Conservation (phyloP, 768 basidiomycete genomes). For the Pisolithus tinctorius region DNA sequence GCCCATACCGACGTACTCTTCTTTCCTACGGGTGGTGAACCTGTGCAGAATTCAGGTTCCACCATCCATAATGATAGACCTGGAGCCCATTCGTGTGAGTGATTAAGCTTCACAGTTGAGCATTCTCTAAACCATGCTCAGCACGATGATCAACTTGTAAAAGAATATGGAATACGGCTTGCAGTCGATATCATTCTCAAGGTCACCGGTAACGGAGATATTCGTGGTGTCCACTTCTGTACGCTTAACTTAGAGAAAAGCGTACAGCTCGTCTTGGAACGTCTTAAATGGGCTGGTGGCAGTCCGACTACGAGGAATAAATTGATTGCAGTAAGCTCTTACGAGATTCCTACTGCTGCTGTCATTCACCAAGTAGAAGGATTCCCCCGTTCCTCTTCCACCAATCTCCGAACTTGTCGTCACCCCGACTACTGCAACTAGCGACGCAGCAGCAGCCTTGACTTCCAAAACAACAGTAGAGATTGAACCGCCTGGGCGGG, state of each 20-base stretch:
- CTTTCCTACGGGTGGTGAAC: conserved; percentile 87
- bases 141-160: conserved; percentile 92
- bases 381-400: conserved; percentile 29
- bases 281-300: conserved; percentile 61
- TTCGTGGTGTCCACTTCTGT: conserved; percentile 86
- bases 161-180: conserved; percentile 87
- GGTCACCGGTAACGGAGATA: conserved; percentile 46
- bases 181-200: conserved; percentile 73
- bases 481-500: conserved; percentile 51
- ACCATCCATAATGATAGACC: conserved; percentile 48
- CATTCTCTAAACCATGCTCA: conserved; percentile 22
- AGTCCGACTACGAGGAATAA: conserved; percentile 45
- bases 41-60: conserved; percentile 82
- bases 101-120: background rate
- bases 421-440: conserved; percentile 59
- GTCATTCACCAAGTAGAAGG: conserved; percentile 27
- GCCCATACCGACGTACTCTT: conserved; percentile 96
- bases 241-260: conserved; percentile 98
- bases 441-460: conserved; percentile 52
- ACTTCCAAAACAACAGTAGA: conserved; percentile 42
- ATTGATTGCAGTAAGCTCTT: conserved; percentile 52
- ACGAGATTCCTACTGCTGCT: background rate
- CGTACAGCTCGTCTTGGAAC: conserved; percentile 77
- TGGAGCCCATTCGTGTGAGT: conserved; percentile 73
- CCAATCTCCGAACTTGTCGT: conserved; percentile 39